A percentile compares a stretch with the other conserved stretches of the same genome.
These are phyloP conservation scores for Neonectria neomacrospora DNA, from an alignment of 2,329 filamentous ascomycete species.

Conservation along the genomic window DNA sequence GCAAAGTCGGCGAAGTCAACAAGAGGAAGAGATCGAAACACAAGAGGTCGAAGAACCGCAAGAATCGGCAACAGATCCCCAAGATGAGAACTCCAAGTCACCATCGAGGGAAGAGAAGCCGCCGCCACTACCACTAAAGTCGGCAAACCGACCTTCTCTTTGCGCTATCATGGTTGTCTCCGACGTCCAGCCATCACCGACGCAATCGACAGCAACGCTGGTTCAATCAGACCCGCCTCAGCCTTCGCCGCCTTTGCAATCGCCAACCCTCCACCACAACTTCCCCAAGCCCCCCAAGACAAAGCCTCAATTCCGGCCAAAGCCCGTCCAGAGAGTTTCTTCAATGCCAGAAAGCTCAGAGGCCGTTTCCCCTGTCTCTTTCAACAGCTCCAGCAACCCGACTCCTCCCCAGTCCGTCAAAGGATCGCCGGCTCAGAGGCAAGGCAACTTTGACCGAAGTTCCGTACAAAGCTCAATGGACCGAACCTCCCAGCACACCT, in stretches of 20 bases:
- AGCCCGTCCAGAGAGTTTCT: conserved; percentile 4
- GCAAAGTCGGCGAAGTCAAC: conserved; percentile 23
- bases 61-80: neutral
- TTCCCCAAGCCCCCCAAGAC: conserved; percentile 20
- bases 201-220: conserved; percentile 13
- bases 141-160: conserved; percentile 41
- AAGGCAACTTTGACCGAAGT: conserved; percentile 16
- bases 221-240: neutral
- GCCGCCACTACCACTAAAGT: conserved; percentile 31
- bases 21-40: conserved; percentile 7
- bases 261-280: conserved; percentile 18
- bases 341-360: conserved; percentile 22
- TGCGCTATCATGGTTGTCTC: conserved; percentile 55
- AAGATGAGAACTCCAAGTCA: conserved; percentile 6
- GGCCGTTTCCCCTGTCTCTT: conserved; percentile 24
- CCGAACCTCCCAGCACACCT: conserved; percentile 15
- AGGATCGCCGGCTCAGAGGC: conserved; percentile 43
- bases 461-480: conserved; percentile 7
- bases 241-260: conserved; percentile 11
- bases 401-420: conserved; percentile 48
- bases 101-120: conserved; percentile 20
- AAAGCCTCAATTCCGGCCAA: conserved; percentile 19
- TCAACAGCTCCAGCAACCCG: conserved; percentile 38
- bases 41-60: conserved; percentile 2
- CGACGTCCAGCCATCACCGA: conserved; percentile 49